Evolutionary conservation across 768 basidiomycete species (phyloP).

Genomic region (Boletus rubropictus): DNA sequence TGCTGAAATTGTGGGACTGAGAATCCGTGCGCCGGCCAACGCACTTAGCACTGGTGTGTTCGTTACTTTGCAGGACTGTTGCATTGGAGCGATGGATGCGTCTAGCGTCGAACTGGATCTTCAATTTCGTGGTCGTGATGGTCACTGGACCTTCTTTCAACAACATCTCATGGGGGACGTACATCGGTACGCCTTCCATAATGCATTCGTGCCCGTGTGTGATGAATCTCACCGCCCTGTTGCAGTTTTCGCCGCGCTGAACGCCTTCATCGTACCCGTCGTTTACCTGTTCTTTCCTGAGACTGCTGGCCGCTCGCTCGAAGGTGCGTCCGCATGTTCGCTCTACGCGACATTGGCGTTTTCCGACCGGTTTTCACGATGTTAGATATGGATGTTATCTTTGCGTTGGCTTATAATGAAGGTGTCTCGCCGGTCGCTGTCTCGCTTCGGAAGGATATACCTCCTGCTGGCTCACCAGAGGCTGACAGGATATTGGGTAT

Average conservation of each 20-base stretch:
- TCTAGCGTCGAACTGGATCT: conserved; percentile 44
- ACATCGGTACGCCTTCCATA: conserved; percentile 39
- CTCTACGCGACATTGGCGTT: not conserved
- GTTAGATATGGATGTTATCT: conserved; percentile 43
- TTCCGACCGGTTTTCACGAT: not conserved
- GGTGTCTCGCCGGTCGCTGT: conserved; percentile 41
- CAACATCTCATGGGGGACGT: conserved; percentile 54
- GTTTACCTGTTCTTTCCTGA: conserved; percentile 61
- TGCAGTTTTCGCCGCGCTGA: conserved; percentile 49
- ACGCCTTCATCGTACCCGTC: conserved; percentile 50
- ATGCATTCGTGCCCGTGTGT: not conserved
- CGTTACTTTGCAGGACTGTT: not conserved
- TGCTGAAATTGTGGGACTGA: conserved; percentile 59
- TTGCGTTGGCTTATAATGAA: conserved; percentile 41
- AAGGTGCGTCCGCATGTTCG: conserved; percentile 31
- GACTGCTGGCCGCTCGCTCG: conserved; percentile 53
- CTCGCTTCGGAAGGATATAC: conserved; percentile 41
- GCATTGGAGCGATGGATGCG: not conserved
- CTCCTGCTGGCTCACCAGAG: conserved; percentile 39
- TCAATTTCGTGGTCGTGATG: conserved; percentile 57
- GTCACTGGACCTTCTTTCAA: conserved; percentile 55
- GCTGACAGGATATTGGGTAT: conserved; percentile 41
- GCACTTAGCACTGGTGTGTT: conserved; percentile 48
- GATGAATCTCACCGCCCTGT: not conserved
- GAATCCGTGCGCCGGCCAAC: conserved; percentile 59